Percentiles rank a stretch among this genome's conserved stretches.
Evolutionary conservation across 75 land plant species (phyloP).

Genomic region (Sequoia sempervirens): DNA sequence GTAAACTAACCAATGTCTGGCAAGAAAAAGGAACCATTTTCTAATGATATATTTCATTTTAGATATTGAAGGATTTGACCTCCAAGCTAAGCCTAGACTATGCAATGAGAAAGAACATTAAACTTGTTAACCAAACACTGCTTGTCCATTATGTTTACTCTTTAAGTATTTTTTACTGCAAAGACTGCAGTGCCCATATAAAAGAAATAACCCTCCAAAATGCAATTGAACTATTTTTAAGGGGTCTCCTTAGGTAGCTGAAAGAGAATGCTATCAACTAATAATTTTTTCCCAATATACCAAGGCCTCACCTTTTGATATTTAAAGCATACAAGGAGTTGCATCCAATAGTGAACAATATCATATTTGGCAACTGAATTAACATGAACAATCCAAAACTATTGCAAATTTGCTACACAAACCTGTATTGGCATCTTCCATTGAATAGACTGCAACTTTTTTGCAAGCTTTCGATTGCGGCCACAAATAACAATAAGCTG

Average conservation of each 20-base stretch:
- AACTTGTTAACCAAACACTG: neutral
- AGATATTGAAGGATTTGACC: neutral
- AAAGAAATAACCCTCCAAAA: neutral
- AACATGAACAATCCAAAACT: neutral
- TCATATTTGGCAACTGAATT: neutral
- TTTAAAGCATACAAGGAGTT: neutral
- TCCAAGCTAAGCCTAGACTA: neutral
- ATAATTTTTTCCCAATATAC: neutral
- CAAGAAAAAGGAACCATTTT: neutral
- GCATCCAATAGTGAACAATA: neutral
- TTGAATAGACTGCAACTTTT: constrained; percentile 49
- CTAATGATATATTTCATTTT: neutral
- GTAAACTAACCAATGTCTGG: neutral
- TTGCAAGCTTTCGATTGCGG: constrained; percentile 74
- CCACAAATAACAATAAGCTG: constrained; percentile 94
- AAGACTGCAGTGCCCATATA: neutral
- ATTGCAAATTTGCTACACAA: neutral
- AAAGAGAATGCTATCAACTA: neutral
- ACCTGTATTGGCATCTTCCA: constrained; percentile 97
- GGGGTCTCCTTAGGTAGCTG: neutral
- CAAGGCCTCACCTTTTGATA: neutral
- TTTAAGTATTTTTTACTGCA: neutral
- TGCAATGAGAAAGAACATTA: neutral
- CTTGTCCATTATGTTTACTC: neutral
- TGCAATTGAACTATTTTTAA: neutral